These are phyloP conservation scores for Rickenella mellea DNA, from an alignment of 768 basidiomycete species.

Conservation along the genomic window DNA sequence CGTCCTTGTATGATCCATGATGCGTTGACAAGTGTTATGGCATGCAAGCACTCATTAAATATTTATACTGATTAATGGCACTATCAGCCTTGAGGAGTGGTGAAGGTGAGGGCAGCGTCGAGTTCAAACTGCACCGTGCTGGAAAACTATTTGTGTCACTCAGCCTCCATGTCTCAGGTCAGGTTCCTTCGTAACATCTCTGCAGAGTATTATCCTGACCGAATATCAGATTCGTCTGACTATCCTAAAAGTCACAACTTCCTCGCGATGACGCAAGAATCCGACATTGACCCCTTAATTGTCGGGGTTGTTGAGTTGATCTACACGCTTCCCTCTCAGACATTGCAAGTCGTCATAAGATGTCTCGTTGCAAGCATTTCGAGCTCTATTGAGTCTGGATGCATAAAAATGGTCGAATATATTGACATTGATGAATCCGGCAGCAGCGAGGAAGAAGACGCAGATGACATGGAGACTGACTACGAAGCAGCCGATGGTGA, in stretches of 20 bases:
- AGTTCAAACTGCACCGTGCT: slow-evolving; percentile 28
- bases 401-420: too few relatives aligned
- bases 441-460: slow-evolving; percentile 21
- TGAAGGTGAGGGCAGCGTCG: slow-evolving; percentile 60
- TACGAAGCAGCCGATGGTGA: slow-evolving; percentile 29
- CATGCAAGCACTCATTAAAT: background rate
- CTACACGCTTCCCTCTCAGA: too few relatives aligned
- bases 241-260: slow-evolving; percentile 53
- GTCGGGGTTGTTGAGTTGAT: slow-evolving; percentile 35
- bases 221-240: slow-evolving; percentile 49
- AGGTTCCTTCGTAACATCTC: slow-evolving; percentile 5
- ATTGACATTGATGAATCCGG: slow-evolving; percentile 3
- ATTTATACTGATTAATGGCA: background rate
- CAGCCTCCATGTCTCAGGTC: slow-evolving; percentile 43
- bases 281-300: slow-evolving; percentile 29
- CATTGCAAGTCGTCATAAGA: too few relatives aligned
- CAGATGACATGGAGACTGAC: slow-evolving; percentile 28
- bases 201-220: background rate
- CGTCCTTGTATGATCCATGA: too few relatives aligned
- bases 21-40: too few relatives aligned
- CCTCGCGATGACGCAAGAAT: slow-evolving; percentile 45
- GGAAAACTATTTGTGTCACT: slow-evolving; percentile 26
- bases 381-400: too few relatives aligned
- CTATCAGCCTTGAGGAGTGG: slow-evolving; percentile 38
- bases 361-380: too few relatives aligned